Evolutionary conservation across 371 early-diverging fungal genomes (phyloP), one percentile per base, ranked within the genome.

Genomic region (Mucor irregularis): DNA sequence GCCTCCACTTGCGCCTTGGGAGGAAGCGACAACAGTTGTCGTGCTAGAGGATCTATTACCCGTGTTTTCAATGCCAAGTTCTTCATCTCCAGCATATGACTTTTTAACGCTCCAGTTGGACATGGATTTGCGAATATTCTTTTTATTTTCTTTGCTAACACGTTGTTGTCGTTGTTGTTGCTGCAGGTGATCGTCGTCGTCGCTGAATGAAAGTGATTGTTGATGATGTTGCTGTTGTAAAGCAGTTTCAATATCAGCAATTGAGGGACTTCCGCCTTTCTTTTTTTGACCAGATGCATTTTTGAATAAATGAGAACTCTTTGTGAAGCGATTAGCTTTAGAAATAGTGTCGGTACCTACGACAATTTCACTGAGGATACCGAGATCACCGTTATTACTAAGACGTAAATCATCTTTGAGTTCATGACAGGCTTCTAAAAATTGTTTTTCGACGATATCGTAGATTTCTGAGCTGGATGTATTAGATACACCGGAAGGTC

Each of bases 281-380:
- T 43, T 53, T 53, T 28, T 33, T 31, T 19, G 53, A 56, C 49
- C 34, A 4, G 49, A 40, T 6, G 46, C 11, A 17, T 29, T 54
- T 54, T 29, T 45, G 13, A 35, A 46, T 13, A 37, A 13, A 24
- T 40, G 39, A 4, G 52, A 28, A 5, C 43, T 33, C n/a, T 53
- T 60, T 7, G n/a, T 10, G 9, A 49, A 43, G 1, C 44, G 14
- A 2, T 13, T 46, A 13, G 42, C 13, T 26, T 52, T 52, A 5
- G 52, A 37, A 13, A 68, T 70, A 2, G 66, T 66, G 17, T 73
- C 65, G 3, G 74, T 64, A 10, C 56, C 50, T 1, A 77, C 51
- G 3, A 74, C 61, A 24, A 53, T 64, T 34, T 77, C 78, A 31
- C 64, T 72, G 13, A 77, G 53, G 13, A 63, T 53, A n/a, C 78